Evolutionary conservation across 2,329 filamentous ascomycete genomes (phyloP), one percentile per base, ranked within the genome.

Genomic region (Colletotrichum chrysophilum): DNA sequence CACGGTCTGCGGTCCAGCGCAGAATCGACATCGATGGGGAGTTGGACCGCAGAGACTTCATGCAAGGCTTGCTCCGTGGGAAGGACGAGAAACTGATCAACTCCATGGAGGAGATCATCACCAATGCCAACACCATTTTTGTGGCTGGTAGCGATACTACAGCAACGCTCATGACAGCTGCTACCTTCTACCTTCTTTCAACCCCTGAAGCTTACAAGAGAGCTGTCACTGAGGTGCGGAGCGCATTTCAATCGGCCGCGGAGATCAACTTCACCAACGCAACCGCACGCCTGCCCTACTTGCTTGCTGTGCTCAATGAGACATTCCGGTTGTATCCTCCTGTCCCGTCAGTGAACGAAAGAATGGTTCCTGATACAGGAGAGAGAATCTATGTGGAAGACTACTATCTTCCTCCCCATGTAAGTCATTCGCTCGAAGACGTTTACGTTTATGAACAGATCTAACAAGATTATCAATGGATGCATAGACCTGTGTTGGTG

Each of bases 211-310:
- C 36, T 18, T 28, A 64, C 24, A 14, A 26, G 84, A 78, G 28
- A 61, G 88, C 13, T 79, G 79, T 5, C 7, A 34, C 81, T 0
- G 88, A 89, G 77, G 79, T 88, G 4, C 83, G 85, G 3, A 73
- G 78, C 0, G 34, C 80, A 1, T 86, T 87, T 66, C 64, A 77
- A 3, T 77, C 67, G 0, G 80, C 83, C 28, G 79, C 82, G 1
- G 83, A 87, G 8, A 87, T 88, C 70, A 82, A 78, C 9, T 77
- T 85, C n/a, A 18, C 71, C 82, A n/a, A 76, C 77, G 10, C 78
- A 70, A 78, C 4, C 79, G 79, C 8, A 79, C 83, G 7, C 75
- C 79, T 61, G 73, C 79, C 14, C 78, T 87, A 0, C 69, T 78
- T 69, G 6, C 66, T 69, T 26, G 56, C 36, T 24, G 71, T 58